These are phyloP conservation scores for Candida taoyuanica DNA, from an alignment of 805 yeast species.

Conservation along the genomic window DNA sequence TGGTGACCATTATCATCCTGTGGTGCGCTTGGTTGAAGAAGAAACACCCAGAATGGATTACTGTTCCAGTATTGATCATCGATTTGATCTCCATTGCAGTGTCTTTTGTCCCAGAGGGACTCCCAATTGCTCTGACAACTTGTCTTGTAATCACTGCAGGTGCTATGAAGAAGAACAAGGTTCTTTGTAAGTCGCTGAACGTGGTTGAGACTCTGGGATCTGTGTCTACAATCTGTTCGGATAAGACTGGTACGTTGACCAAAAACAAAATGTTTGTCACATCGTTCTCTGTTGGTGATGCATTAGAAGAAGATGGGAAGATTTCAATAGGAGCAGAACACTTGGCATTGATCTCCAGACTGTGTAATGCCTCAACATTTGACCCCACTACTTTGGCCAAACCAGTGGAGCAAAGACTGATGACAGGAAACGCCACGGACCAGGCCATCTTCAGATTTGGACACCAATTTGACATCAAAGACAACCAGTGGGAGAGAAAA, in stretches of 20 bases:
- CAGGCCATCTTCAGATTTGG: conserved; percentile 38
- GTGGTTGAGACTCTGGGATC: conserved; percentile 56
- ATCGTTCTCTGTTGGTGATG: conserved; percentile 14
- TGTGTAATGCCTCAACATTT: conserved; percentile 36
- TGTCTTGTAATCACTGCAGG: conserved; percentile 45
- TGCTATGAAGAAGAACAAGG: conserved; percentile 39
- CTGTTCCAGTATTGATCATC: conserved; percentile 36
- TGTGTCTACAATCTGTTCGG: conserved; percentile 42
- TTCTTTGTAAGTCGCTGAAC: conserved; percentile 42
- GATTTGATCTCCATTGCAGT: conserved; percentile 43
- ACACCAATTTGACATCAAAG: conserved; percentile 18
- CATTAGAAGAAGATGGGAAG: not conserved
- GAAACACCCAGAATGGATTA: conserved; percentile 37
- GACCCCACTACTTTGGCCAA: conserved; percentile 14
- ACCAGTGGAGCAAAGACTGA: conserved; percentile 22
- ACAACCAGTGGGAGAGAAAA: conserved; percentile 24
- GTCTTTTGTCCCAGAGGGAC: conserved; percentile 49
- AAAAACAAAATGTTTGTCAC: conserved; percentile 45
- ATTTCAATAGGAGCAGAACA: conserved; percentile 2
- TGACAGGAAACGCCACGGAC: conserved; percentile 47
- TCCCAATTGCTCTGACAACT: conserved; percentile 47
- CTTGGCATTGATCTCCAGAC: conserved; percentile 23
- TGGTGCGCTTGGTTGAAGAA: conserved; percentile 43
- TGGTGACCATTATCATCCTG: conserved; percentile 31
- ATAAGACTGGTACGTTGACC: conserved; percentile 45